These are phyloP conservation scores for Plenodomus tracheiphilus DNA, from an alignment of 2,329 filamentous ascomycete genomes.

Conservation along the genomic window DNA sequence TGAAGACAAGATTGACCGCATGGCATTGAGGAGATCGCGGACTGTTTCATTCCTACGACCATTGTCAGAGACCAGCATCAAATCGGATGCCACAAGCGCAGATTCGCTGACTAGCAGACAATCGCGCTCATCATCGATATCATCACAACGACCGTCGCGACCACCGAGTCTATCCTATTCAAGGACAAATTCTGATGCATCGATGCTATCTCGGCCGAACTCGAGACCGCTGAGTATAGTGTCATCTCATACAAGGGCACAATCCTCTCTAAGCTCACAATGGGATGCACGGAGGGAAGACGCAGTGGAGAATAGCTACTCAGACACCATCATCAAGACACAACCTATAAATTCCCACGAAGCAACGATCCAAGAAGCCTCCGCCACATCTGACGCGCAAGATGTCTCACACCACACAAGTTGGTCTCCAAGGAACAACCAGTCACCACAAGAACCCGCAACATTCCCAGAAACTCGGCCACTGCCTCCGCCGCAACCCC, in stretches of 20 bases:
- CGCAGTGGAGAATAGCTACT: neutral
- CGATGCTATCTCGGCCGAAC: conserved; percentile 12
- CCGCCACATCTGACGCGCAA: neutral
- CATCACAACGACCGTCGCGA: conserved; percentile 21
- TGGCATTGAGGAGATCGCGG: conserved; percentile 27
- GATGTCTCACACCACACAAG: too few species aligned
- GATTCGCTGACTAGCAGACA: conserved; percentile 10
- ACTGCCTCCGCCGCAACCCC: too few species aligned
- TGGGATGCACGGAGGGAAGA: neutral
- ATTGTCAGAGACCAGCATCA: conserved; percentile 22
- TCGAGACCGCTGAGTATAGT: conserved; percentile 12
- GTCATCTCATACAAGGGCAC: conserved; percentile 5
- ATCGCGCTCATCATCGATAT: conserved; percentile 21
- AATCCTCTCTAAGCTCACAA: conserved; percentile 8
- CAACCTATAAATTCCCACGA: neutral
- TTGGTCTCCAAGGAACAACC: neutral
- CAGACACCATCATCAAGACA: neutral
- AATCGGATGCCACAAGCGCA: conserved; percentile 8
- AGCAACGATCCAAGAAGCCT: neutral
- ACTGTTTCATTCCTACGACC: conserved; percentile 38
- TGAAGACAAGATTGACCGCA: conserved; percentile 24
- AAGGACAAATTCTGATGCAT: conserved; percentile 26
- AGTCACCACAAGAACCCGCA: neutral
- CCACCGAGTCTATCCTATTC: conserved; percentile 29
- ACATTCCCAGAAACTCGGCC: neutral